Percentiles rank a stretch among this genome's conserved stretches.
Evolutionary conservation across 371 early-diverging fungal genomes (phyloP).

Genomic region (Mortierella sp.): DNA sequence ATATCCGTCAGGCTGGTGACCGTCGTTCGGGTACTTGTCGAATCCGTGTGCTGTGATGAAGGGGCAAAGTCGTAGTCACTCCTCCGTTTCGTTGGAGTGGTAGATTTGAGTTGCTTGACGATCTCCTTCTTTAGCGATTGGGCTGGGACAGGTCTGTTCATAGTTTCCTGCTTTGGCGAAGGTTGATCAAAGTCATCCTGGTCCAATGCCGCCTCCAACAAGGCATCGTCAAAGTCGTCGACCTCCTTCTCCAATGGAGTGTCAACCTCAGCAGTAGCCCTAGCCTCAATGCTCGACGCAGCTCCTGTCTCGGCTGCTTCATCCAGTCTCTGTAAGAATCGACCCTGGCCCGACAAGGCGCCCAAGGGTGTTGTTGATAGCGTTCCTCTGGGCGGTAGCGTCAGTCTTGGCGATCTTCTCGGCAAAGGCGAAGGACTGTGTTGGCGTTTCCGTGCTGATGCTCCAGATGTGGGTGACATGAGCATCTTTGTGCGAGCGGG

Average conservation of each 20-base stretch:
- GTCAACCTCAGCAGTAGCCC: background rate
- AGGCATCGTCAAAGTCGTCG: slow-evolving; percentile 21
- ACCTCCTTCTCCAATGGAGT: background rate
- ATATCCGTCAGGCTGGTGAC: background rate
- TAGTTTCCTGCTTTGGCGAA: background rate
- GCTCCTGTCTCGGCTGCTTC: background rate
- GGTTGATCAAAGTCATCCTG: slow-evolving; percentile 14
- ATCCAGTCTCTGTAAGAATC: background rate
- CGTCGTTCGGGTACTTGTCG: background rate
- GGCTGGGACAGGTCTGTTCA: background rate
- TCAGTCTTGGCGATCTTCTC: slow-evolving; percentile 2
- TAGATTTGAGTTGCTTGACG: background rate
- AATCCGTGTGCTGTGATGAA: background rate
- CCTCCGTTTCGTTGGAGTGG: background rate
- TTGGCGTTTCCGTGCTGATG: slow-evolving; percentile 43
- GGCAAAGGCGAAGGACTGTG: slow-evolving; percentile 54
- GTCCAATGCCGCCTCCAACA: slow-evolving; percentile 18
- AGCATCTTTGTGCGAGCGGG: slow-evolving; percentile 33
- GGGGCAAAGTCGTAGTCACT: too few relatives aligned
- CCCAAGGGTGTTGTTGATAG: background rate
- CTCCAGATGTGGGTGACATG: slow-evolving; percentile 49
- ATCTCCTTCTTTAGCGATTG: background rate
- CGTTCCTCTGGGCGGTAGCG: background rate
- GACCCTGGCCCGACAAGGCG: background rate
- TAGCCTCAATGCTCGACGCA: background rate